Base-by-base conservation (phyloP, 805 yeast genomes). In the Suhomyces faveliae region DNA sequence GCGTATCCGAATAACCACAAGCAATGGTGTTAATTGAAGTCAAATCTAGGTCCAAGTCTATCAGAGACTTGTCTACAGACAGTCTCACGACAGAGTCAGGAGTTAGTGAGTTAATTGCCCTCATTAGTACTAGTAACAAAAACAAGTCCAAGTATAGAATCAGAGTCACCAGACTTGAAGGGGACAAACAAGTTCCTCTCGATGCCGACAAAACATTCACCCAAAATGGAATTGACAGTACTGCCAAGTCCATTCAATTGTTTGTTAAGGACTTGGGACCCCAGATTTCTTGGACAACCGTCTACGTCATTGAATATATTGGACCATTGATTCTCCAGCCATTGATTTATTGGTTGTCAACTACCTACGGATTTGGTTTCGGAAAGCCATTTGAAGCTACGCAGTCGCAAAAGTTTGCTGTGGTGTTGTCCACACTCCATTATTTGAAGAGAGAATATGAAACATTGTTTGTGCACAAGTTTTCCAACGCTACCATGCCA, bases 401-500 rank as follows among this genome's bases (percentile, higher is more conserved):
- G 2, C 58, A 54, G 41, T 78, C 80, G 10, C 95, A 87, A 66
- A 62, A 59, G 45, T 59, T 77, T 37, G 78, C 86, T 1, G 82
- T 74, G 53, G 62, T 65, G 38, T 59, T 90, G 63, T 80, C 85
- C 6, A 53, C 87, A 58, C 68, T 84, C 50, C 99, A 94, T 69
- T 94, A 87, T 61, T 50, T 81, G 54, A 94, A 94, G 71, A 83
- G 99, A 64, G 97, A 90, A 66, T 77, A 78, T 54, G 99, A 94
- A 70, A 89, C 97, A 7, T 54, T 86, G 20, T 84, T 81, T 61
- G 84, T 94, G 44, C 99, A 94, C 70, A 76, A 79, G 51, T 94
- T 94, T 63, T 87, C 97, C 19, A 74, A 83, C 49, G 83, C 89
- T 21, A 94, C 99, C 11, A 94, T 94, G 99, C 99, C 99, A 3